Evolutionary conservation across 495 filamentous ascomycete genomes (phyloP), one percentile per base, ranked within the genome.

Genomic region (Tuber magnatum): DNA sequence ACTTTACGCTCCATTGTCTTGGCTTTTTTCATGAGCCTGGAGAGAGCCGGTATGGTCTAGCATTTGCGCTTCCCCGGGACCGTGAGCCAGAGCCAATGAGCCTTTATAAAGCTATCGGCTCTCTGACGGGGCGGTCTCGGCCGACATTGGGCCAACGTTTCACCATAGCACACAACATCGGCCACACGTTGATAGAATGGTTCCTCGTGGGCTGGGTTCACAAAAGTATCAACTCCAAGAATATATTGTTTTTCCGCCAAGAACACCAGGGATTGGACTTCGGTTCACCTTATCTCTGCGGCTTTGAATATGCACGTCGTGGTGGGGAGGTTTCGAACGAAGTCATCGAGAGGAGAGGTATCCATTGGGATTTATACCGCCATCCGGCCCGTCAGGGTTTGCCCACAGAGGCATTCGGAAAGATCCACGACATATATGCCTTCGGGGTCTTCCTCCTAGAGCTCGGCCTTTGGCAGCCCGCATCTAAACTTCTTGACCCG

Each of bases 201-300:
- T 75, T 78, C 46, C 69, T 84, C 35, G 76, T 84, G 7, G 73
- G 78, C 40, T 84, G 80, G 84, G 83, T 84, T 1, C 84, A 85
- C 71, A 79, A 84, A 74, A 80, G 77, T 71, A 83, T 85, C 41
- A 79, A 78, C 22, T 83, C 82, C 72, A 75, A 83, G 10, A 83
- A 84, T 61, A 75, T 85, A 41, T 69, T 82, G n/a, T 80, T 84
- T 70, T 83, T 84, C 75, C 84, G 61, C 14, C 22, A 42, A 46
- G 20, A 14, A 4, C 32, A 68, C 4, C 70, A 56, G 18, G 20
- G 20, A 42, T 73, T 41, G 24, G 46, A 74, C 51, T 80, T 80
- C 12, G 70, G 72, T 44, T 70, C 70, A 18, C 32, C 76, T 39
- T 72, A 75, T n/a, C 70, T 78, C 18, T 72, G 76, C 2, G 69